These are phyloP conservation scores for Arthonia radiata DNA, from an alignment of 495 filamentous ascomycete genomes.

Conservation along the genomic window DNA sequence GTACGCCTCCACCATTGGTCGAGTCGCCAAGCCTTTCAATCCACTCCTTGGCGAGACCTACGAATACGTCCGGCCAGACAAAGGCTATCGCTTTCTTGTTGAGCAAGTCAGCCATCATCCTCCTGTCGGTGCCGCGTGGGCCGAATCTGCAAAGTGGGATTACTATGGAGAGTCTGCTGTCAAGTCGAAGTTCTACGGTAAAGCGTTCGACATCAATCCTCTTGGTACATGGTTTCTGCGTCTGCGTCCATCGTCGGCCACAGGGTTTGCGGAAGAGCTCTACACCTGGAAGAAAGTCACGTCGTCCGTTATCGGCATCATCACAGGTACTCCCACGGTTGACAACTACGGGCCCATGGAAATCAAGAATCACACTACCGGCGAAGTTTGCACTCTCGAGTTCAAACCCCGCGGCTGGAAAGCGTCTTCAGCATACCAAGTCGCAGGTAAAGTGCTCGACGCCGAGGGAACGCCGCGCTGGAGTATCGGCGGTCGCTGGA, in stretches of 20 bases:
- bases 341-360: conserved; percentile 97
- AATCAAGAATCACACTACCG: conserved; percentile 88
- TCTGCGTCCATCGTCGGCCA: conserved; percentile 51
- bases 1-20: conserved; percentile 87
- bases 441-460: conserved; percentile 63
- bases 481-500: conserved; percentile 86
- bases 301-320: conserved; percentile 92
- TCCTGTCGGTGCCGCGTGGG: conserved; percentile 79
- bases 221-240: conserved; percentile 93
- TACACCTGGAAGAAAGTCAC: conserved; percentile 99
- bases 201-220: conserved; percentile 89
- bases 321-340: conserved; percentile 87
- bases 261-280: conserved; percentile 44
- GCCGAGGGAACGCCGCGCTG: conserved; percentile 48
- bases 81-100: conserved; percentile 92
- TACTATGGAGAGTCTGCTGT: conserved; percentile 94
- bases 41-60: conserved; percentile 90
- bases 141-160: conserved; percentile 82
- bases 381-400: conserved; percentile 70
- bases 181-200: conserved; percentile 92
- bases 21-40: conserved; percentile 96
- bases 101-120: conserved; percentile 98
- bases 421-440: conserved; percentile 65
- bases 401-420: conserved; percentile 95
- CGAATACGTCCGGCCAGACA: conserved; percentile 85